Evolutionary conservation across 345 rosid genomes (phyloP), one percentile per base, ranked within the genome.

Genomic region (Bruguiera gymnorhiza): DNA sequence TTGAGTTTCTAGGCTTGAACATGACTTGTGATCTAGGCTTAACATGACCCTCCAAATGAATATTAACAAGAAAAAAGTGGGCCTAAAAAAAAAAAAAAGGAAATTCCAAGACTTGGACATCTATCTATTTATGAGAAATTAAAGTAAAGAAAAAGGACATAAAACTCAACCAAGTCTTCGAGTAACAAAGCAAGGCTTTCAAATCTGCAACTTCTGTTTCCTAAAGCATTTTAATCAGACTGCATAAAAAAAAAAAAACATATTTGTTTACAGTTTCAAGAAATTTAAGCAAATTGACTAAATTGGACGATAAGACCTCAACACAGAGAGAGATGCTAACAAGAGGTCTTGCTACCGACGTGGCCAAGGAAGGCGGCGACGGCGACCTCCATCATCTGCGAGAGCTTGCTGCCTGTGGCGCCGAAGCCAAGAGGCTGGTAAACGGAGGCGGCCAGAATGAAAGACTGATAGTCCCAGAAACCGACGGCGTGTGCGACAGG

Each of bases 401-500:
- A 85, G 39, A 29, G 70, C 82, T 89, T 76, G 30, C 92, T 89
- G 20, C 99, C 97, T 11, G 99, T 90, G 70, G 99, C 92, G 43
- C 97, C 87, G 70, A 95, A 95, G 0, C 97, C 99, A 8, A 78
- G 91, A 11, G 87, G 99, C 83, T 95, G 89, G 48, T 8, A 95
- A 23, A 67, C 54, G 24, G 89, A 63, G 37, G 97, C 79, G 9
- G 97, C 90, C 26, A 71, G 70, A 60, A 95, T 88, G 77, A 95
- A 92, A 30, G 97, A 84, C 69, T 83, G 87, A 79, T 86, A 95
- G 72, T 95, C 99, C 97, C 97, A 90, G 84, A 95, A 95, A 3
- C 95, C 92, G n/a, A 83, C 89, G n/a, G 97, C 99, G 10, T 90
- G 88, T 43, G 99, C 96, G 24, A 87, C 79, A 27, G 0, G 97